phyloP scores from a whole-genome alignment of 1,284 basidiomycete species.

The Leucoagaricus sp. region DNA sequence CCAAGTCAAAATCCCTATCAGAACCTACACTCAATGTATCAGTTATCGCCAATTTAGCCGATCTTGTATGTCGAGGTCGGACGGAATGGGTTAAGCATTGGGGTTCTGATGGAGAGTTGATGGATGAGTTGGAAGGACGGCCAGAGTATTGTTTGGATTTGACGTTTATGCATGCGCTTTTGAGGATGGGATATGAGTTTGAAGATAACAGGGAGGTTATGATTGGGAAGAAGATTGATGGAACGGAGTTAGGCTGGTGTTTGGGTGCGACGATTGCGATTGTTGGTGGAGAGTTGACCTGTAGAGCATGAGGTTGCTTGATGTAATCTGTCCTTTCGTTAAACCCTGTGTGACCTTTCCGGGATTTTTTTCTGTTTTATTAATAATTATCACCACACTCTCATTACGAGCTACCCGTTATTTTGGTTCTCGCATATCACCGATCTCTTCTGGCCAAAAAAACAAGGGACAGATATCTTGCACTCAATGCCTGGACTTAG shows the following conservation, averaged over 20 bases:
- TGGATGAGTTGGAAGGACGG: slow-evolving; percentile 78
- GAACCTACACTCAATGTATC: slow-evolving; percentile 50
- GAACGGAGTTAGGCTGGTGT: slow-evolving; percentile 96
- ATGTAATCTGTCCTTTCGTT: not conserved
- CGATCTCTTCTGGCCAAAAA: too few species aligned
- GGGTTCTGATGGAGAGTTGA: slow-evolving; percentile 53
- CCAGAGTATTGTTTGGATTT: slow-evolving; percentile 96
- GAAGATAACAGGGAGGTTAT: slow-evolving; percentile 63
- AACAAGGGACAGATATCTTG: too few species aligned
- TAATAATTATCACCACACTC: too few species aligned
- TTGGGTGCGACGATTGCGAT: slow-evolving; percentile 83
- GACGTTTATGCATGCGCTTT: slow-evolving; percentile 91
- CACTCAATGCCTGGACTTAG: too few species aligned
- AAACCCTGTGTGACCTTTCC: not conserved
- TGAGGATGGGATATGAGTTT: slow-evolving; percentile 87
- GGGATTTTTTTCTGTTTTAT: too few species aligned
- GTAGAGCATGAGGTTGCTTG: slow-evolving; percentile 26
- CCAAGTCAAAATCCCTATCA: slow-evolving; percentile 21
- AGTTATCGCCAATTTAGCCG: slow-evolving; percentile 66
- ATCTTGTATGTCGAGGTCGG: slow-evolving; percentile 72
- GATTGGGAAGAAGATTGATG: slow-evolving; percentile 88
- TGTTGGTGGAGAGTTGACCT: slow-evolving; percentile 59
- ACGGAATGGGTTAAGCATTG: slow-evolving; percentile 60
- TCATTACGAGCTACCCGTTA: too few species aligned
- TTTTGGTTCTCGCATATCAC: too few species aligned